Evolutionary conservation across 2,329 filamentous ascomycete species (phyloP).

Genomic region (Aspergillus hortae): DNA sequence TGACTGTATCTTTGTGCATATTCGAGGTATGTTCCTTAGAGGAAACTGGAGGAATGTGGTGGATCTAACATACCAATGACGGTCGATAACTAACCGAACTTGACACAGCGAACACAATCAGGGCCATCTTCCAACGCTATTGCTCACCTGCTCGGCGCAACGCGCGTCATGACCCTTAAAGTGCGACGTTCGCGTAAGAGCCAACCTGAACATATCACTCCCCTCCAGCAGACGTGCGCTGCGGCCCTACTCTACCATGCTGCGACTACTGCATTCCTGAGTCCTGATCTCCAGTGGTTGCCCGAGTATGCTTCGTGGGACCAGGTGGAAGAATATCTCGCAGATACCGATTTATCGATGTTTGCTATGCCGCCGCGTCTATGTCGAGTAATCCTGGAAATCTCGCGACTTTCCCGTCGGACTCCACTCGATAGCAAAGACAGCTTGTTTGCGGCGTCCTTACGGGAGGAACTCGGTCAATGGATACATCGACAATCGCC

Average conservation of each 20-base stretch:
- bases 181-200: background rate
- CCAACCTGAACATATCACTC: background rate
- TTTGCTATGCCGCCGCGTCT: constrained; percentile 2
- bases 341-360: background rate
- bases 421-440: background rate
- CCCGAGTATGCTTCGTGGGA: background rate
- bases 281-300: background rate
- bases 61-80: background rate
- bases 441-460: background rate
- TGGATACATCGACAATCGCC: background rate
- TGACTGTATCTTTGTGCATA: constrained; percentile 1
- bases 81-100: background rate
- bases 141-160: constrained; percentile 1
- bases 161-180: constrained; percentile 3
- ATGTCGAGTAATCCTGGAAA: constrained; percentile 3
- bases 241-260: constrained; percentile 4
- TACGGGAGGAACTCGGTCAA: background rate
- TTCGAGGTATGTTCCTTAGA: constrained; percentile 1
- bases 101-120: background rate
- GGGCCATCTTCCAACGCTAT: background rate
- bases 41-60: background rate
- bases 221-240: background rate
- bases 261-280: background rate
- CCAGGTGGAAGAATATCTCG: constrained; percentile 3
- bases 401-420: background rate